phyloP scores from a whole-genome alignment of 169 alveolate genomes.

The Ichthyophthirius multifiliis region DNA sequence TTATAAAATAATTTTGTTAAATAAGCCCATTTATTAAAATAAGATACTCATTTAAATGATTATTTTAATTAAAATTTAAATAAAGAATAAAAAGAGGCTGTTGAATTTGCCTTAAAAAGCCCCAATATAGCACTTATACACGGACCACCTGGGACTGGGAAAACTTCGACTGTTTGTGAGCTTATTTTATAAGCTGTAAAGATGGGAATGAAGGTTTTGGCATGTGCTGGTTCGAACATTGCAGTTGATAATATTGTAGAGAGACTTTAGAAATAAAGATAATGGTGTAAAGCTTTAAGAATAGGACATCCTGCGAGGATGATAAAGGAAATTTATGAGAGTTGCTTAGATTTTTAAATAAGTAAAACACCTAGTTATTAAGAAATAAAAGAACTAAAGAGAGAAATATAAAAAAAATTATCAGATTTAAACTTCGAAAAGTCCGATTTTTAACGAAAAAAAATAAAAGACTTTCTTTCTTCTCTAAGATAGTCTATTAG shows the following conservation, averaged over 20 bases:
- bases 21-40: constrained; percentile 39
- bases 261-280: constrained; percentile 45
- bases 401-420: constrained; percentile 16
- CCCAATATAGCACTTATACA: constrained; percentile 69
- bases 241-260: constrained; percentile 85
- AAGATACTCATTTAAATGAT: neutral
- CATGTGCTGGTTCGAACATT: constrained; percentile 82
- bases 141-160: constrained; percentile 89
- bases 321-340: constrained; percentile 54
- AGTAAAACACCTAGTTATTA: constrained; percentile 29
- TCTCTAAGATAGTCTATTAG: constrained; percentile 50
- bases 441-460: neutral
- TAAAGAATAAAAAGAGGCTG: constrained; percentile 66
- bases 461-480: constrained; percentile 44
- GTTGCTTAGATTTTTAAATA: constrained; percentile 63
- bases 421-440: constrained; percentile 16
- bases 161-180: constrained; percentile 82
- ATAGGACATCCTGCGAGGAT: constrained; percentile 86
- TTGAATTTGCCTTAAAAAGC: constrained; percentile 51
- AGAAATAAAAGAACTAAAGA: constrained; percentile 26
- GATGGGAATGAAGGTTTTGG: constrained; percentile 61
- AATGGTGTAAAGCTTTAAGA: constrained; percentile 62
- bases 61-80: constrained; percentile 46
- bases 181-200: constrained; percentile 65
- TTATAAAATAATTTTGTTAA: constrained; percentile 44